A percentile compares a stretch with the other conserved stretches of the same genome.
Conservation (phyloP, 352 stramenopile species). For the Globisporangium sylvaticum region DNA sequence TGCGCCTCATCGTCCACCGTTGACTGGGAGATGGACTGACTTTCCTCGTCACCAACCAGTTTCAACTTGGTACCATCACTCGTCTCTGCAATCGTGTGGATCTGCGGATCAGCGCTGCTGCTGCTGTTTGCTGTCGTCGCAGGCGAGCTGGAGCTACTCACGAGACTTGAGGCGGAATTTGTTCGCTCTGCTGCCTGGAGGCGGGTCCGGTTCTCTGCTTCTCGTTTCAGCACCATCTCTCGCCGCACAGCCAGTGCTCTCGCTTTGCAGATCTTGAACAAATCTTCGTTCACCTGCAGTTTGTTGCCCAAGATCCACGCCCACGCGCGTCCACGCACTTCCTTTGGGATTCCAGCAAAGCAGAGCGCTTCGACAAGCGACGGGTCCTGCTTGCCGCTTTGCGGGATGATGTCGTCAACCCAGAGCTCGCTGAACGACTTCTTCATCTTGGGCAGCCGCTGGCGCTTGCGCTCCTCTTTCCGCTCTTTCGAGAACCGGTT, state of each 20-base stretch:
- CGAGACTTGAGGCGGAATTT: constrained; percentile 10
- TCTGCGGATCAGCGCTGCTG: constrained; percentile 7
- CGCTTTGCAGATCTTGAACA: constrained; percentile 80
- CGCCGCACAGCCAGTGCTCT: constrained; percentile 66
- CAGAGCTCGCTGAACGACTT: constrained; percentile 73
- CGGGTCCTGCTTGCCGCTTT: constrained; percentile 15
- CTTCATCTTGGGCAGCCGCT: constrained; percentile 63
- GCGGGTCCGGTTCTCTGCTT: constrained; percentile 27
- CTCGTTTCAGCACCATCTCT: constrained; percentile 71
- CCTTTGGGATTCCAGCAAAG: constrained; percentile 81
- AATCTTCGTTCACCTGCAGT: constrained; percentile 81
- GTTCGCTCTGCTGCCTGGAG: constrained; percentile 8
- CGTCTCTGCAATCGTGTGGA: background rate
- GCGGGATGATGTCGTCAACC: constrained; percentile 60
- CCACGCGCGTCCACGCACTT: constrained; percentile 76
- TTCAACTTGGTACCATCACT: background rate
- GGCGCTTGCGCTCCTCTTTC: constrained; percentile 53
- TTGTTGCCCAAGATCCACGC: constrained; percentile 77
- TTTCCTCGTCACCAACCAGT: constrained; percentile 5
- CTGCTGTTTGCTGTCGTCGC: constrained; percentile 5
- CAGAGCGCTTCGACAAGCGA: constrained; percentile 57
- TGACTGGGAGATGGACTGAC: background rate
- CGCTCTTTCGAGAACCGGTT: constrained; percentile 56
- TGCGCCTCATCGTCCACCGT: background rate
- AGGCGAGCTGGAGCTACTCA: constrained; percentile 15